Evolutionary conservation across 2,329 filamentous ascomycete species (phyloP).

Genomic region (Fusarium illudens): DNA sequence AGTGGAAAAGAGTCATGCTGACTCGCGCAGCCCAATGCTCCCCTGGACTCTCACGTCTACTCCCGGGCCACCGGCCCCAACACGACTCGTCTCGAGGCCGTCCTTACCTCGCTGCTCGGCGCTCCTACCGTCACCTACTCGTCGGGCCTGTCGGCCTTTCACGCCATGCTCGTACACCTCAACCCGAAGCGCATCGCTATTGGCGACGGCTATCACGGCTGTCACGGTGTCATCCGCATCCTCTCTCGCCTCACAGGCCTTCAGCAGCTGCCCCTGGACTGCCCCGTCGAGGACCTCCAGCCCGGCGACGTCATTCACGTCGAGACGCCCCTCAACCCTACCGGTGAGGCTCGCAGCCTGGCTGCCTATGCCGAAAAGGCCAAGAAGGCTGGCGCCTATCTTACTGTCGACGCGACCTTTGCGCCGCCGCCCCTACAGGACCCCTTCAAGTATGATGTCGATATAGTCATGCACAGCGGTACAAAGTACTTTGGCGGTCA

Average conservation of each 20-base stretch:
- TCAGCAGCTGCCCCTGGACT: conserved; percentile 75
- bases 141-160: conserved; percentile 87
- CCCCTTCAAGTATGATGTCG: conserved; percentile 82
- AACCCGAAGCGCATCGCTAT: conserved; percentile 87
- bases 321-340: conserved; percentile 93
- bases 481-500: conserved; percentile 98
- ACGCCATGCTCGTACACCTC: conserved; percentile 83
- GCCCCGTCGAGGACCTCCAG: conserved; percentile 70
- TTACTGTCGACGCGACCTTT: conserved; percentile 92
- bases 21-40: conserved; percentile 55
- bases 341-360: conserved; percentile 81
- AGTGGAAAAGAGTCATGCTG: background rate
- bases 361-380: conserved; percentile 76
- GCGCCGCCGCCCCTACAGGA: conserved; percentile 89
- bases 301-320: conserved; percentile 87
- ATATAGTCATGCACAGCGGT: conserved; percentile 89
- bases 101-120: conserved; percentile 77
- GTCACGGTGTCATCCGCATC: conserved; percentile 82
- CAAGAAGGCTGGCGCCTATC: conserved; percentile 73
- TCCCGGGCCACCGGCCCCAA: conserved; percentile 83
- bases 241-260: conserved; percentile 80
- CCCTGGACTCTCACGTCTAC: conserved; percentile 77
- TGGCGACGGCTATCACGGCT: conserved; percentile 89
- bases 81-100: conserved; percentile 82
- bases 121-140: conserved; percentile 79